Evolutionary conservation across 805 yeast species (phyloP), one percentile per base, ranked within the genome.

Genomic region (Kodamaea jinghongensis): DNA sequence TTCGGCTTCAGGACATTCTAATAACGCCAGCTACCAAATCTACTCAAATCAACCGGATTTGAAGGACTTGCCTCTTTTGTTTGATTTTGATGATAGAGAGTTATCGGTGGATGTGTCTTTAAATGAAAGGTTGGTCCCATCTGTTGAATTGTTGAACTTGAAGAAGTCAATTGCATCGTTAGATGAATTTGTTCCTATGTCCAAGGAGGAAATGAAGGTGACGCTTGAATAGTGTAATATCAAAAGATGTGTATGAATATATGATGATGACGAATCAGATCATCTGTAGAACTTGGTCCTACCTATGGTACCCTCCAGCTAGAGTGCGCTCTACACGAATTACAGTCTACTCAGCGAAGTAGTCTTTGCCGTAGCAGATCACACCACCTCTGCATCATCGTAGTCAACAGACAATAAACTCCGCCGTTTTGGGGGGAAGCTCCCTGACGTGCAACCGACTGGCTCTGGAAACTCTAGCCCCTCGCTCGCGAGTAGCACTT

Each of bases 51-150:
- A 69, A 42, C 71, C 72, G 1, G 75, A 69, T 44, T 51, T 63
- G 28, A 56, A 63, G 34, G 59, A 64, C 9, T 61, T 75, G 48
- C 81, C 82, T 0, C 73, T 66, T 34, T 58, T 76, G 44, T 72
- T 76, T 48, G 79, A 76, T 56, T 76, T 76, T 43, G 68, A 69
- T 39, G 71, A 64, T 33, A 62, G 81, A 26, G 82, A 76, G 54
- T 63, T 76, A 46, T 66, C 75, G 31, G 68, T 71, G 35, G 56
- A 63, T 25, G 73, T 79, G 1, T 43, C 58, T 3, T 52, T 71
- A 41, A 68, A 70, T 46, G 39, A 51, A 27, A 47, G 51, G 14
- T 55, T 76, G 50, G 62, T 76, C 15, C 81, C 81, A 4, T 67
- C 69, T 8, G 44, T 46, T 29, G 36, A 46, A 33, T 50, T 55